A percentile compares a stretch with the other conserved stretches of the same genome.
Conservation (phyloP, 2,329 filamentous ascomycete genomes). For the Colletotrichum theobromicola region DNA sequence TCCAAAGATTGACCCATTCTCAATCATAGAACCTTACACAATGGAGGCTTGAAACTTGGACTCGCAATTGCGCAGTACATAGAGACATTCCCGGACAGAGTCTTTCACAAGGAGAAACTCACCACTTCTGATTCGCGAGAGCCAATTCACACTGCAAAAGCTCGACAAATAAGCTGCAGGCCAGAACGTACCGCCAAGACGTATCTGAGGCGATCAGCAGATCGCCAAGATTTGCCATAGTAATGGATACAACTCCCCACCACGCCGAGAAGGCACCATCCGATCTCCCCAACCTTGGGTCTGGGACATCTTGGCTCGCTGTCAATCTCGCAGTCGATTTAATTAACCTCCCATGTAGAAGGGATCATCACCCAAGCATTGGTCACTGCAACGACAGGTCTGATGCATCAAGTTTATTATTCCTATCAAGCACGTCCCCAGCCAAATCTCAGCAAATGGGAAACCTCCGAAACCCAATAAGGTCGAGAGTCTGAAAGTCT, state of each 20-base stretch:
- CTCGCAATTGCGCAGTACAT: too few relatives aligned
- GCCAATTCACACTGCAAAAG: fast-evolving
- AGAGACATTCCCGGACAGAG: too few relatives aligned
- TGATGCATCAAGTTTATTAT: neutral
- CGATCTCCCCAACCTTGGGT: neutral
- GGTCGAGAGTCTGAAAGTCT: neutral
- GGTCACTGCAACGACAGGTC: neutral
- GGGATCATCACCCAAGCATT: neutral
- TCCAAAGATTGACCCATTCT: too few relatives aligned
- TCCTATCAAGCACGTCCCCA: neutral
- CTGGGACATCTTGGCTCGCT: neutral
- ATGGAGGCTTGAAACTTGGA: too few relatives aligned
- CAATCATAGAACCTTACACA: too few relatives aligned
- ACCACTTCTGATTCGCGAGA: too few relatives aligned
- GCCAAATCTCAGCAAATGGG: neutral
- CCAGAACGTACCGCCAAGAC: neutral
- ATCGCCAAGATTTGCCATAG: fast-evolving
- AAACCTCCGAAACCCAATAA: neutral
- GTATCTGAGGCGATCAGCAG: neutral
- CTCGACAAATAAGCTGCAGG: too few relatives aligned
- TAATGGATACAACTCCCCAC: neutral
- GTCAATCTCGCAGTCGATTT: neutral
- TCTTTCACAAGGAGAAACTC: too few relatives aligned
- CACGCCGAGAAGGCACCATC: neutral
- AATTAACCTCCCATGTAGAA: neutral